These are phyloP conservation scores for Thraustotheca clavata DNA, from an alignment of 352 stramenopile genomes.

Conservation along the genomic window DNA sequence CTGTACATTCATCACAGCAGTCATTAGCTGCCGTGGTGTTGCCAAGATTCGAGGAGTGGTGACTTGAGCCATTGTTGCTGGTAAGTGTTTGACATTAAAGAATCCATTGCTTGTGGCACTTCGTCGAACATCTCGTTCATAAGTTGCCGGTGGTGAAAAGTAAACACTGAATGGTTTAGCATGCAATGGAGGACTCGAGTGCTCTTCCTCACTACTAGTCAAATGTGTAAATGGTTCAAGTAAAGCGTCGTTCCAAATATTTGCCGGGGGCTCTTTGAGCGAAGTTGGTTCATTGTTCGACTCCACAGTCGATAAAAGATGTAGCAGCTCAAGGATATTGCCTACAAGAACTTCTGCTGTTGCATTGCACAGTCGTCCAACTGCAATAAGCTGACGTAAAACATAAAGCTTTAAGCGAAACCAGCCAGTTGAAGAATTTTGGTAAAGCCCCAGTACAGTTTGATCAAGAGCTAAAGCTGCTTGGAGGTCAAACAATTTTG, in stretches of 20 bases:
- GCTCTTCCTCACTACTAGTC: background rate
- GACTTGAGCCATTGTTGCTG: constrained; percentile 43
- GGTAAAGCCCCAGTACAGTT: constrained; percentile 23
- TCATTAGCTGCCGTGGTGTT: constrained; percentile 65
- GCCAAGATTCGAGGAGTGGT: constrained; percentile 61
- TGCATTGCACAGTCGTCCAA: constrained; percentile 40
- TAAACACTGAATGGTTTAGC: constrained; percentile 38
- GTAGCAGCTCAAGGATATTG: constrained; percentile 54
- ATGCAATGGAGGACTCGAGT: constrained; percentile 31
- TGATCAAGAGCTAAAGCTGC: constrained; percentile 48
- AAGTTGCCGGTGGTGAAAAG: constrained; percentile 47
- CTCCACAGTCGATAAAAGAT: constrained; percentile 35
- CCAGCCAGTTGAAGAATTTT: constrained; percentile 30
- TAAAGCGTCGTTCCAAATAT: background rate
- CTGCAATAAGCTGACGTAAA: constrained; percentile 57
- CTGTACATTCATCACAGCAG: constrained; percentile 52
- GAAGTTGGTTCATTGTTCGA: constrained; percentile 28
- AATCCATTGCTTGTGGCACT: constrained; percentile 66
- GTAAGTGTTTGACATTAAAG: constrained; percentile 57
- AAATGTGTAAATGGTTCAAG: background rate
- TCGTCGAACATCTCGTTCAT: constrained; percentile 56
- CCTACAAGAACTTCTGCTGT: constrained; percentile 43
- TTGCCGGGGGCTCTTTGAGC: constrained; percentile 19
- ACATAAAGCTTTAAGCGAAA: constrained; percentile 67
- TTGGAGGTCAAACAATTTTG: constrained; percentile 41